These are phyloP conservation scores for Colletotrichum falcatum DNA, from an alignment of 2,329 filamentous ascomycete species.

Conservation along the genomic window DNA sequence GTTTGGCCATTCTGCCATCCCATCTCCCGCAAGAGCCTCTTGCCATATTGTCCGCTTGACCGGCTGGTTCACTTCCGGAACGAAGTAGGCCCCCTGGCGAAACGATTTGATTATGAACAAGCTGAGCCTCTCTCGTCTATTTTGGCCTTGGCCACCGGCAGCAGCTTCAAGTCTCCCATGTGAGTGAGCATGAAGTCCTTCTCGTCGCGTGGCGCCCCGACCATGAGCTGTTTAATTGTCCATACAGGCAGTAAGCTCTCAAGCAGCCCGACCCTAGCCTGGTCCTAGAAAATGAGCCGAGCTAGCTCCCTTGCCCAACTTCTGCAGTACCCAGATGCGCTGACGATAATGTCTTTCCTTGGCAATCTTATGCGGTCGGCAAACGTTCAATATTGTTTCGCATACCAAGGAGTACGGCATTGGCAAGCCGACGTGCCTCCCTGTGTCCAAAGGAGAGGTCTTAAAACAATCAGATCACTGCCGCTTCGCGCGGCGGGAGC, in stretches of 20 bases:
- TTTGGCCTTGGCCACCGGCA: neutral
- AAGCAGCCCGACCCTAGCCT: neutral
- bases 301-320: neutral
- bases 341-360: neutral
- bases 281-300: neutral
- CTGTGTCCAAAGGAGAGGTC: neutral
- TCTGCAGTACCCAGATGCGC: neutral
- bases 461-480: neutral
- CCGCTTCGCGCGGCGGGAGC: neutral
- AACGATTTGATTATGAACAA: conserved; percentile 6
- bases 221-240: neutral
- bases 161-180: neutral
- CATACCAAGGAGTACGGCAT: neutral
- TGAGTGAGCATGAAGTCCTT: neutral
- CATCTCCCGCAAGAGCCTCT: neutral
- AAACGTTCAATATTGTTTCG: neutral
- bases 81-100: conserved; percentile 8
- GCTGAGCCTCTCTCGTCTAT: neutral
- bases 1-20: conserved; percentile 27
- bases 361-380: neutral
- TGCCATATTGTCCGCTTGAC: conserved; percentile 6
- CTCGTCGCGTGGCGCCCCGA: neutral
- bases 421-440: neutral
- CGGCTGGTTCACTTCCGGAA: conserved; percentile 24
- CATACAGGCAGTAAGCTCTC: neutral